Evolutionary conservation across 2,329 filamentous ascomycete species (phyloP), one percentile per base, ranked within the genome.

Genomic region (Meredithiella fracta): DNA sequence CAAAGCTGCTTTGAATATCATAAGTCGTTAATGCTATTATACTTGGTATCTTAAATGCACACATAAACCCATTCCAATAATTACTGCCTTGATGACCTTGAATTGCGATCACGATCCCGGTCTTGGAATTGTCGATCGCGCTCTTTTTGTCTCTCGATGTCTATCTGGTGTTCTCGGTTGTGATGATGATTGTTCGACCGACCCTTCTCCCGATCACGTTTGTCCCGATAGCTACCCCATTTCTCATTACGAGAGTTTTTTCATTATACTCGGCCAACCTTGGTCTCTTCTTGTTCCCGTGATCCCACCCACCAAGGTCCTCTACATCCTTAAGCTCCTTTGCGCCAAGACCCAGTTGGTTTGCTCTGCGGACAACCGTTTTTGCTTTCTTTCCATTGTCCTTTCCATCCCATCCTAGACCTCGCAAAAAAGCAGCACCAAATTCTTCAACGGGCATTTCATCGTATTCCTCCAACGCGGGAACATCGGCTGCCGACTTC

Each of bases 401-500:
- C 55, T 80, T 77, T 67, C 70, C 83, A 72, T 96, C 89, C 90
- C 91, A 96, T 7, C 92, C 92, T 86, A 97, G 96, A 8, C 90
- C 89, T 31, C 90, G 81, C 37, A 98, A 75, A 60, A 97, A 74
- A 0, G 90, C 89, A 17, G 89, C 85, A 6, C 92, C 92, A 61
- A 97, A 98, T 63, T 96, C 89, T 62, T 96, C 91, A 15, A 97
- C 88, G 0, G 92, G 91, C 60, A 95, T 84, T 11, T 84, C 82
- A 58, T 85, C 83, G 69, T 97, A 97, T 63, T 92, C 87, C 34
- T 86, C 85, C 17, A 94, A 71, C 0, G 82, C 86, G 3, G 88
- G 83, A 29, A 79, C 75, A 22, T 88, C 85, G 1, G 88, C 89
- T 1, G 88, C 83, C 25, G 77, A 72, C 11, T 77, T 73, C 29